Base-by-base conservation (phyloP, 1,284 basidiomycete genomes). In the Puccinia horiana region DNA sequence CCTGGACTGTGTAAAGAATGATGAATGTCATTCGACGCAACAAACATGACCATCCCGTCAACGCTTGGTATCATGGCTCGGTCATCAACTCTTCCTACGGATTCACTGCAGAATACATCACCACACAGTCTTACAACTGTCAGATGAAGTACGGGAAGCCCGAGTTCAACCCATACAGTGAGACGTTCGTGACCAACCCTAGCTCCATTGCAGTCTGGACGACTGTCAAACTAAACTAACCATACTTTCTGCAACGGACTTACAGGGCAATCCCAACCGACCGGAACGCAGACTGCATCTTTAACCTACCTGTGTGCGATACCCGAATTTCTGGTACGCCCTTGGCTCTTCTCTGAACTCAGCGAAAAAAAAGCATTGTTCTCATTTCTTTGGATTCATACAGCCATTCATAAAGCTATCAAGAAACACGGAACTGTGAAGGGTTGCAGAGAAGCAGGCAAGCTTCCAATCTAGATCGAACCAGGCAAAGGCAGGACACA, bases 41-140 rank as follows among this genome's bases (percentile, higher is more conserved):
- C n/a, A 81, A 81, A 56, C 29, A 72, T 35, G 52, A 44, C 5
- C 52, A 73, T 20, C 2, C 69, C 32, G 29, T 61, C 16, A 73
- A 72, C 42, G 74, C 67, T 20, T 81, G 78, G 78, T 81, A 81
- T 37, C 78, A 81, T 61, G 78, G 78, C 16, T 72, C 78, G 16
- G 29, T 63, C 3, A 73, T 81, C 54, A 81, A 81, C 56, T 72
- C 78, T 32, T 56, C 78, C 20, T 81, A 81, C 56, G 78, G 78
- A 29, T 81, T 81, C 56, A 73, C 78, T 0, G 67, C 78, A 14
- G 78, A 81, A 63, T 81, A 73, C 69, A 18, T 81, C 23, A 73
- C 78, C 37, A 81, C 78, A n/a, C 78, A 81, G 54, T 67, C 78
- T 6, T 81, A 49, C 16, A 52, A 81, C 23, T 81, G 78, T 63